Conservation (phyloP, 768 basidiomycete species). For the Strobilomyces dryophilus region DNA sequence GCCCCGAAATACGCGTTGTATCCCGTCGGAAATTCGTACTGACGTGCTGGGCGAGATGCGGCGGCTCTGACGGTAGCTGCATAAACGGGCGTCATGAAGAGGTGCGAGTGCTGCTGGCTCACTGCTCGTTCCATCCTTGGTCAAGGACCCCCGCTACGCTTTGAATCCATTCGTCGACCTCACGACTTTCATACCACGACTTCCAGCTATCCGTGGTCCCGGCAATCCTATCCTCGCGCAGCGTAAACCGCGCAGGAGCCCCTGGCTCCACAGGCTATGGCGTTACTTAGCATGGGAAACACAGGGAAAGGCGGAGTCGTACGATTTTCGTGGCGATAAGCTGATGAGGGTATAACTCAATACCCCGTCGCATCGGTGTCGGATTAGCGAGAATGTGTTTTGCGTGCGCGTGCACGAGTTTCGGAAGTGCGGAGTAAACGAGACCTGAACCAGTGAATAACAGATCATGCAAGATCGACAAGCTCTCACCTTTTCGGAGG, state of each 20-base stretch:
- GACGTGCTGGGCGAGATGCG: slow-evolving; percentile 50
- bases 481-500: slow-evolving; percentile 74
- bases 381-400: slow-evolving; percentile 57
- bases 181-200: slow-evolving; percentile 70
- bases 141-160: slow-evolving; percentile 82
- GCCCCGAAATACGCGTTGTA: slow-evolving; percentile 79
- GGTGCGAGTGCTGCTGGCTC: slow-evolving; percentile 21
- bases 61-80: slow-evolving; percentile 44
- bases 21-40: slow-evolving; percentile 96
- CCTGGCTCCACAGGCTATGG: slow-evolving; percentile 71
- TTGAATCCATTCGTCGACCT: slow-evolving; percentile 94
- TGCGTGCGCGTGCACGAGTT: slow-evolving; percentile 78
- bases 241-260: slow-evolving; percentile 56
- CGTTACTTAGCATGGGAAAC: slow-evolving; percentile 4
- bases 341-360: slow-evolving; percentile 81
- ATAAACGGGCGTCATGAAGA: not conserved
- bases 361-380: slow-evolving; percentile 46
- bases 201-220: slow-evolving; percentile 82
- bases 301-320: slow-evolving; percentile 11
- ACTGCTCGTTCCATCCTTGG: slow-evolving; percentile 89
- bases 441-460: slow-evolving; percentile 54
- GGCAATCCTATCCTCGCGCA: slow-evolving; percentile 70
- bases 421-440: slow-evolving; percentile 66
- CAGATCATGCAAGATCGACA: not conserved
- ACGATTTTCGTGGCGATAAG: slow-evolving; percentile 81